Percentiles rank a stretch among this genome's conserved stretches.
Evolutionary conservation across 768 basidiomycete species (phyloP).

Genomic region (Gautieria morchelliformis): DNA sequence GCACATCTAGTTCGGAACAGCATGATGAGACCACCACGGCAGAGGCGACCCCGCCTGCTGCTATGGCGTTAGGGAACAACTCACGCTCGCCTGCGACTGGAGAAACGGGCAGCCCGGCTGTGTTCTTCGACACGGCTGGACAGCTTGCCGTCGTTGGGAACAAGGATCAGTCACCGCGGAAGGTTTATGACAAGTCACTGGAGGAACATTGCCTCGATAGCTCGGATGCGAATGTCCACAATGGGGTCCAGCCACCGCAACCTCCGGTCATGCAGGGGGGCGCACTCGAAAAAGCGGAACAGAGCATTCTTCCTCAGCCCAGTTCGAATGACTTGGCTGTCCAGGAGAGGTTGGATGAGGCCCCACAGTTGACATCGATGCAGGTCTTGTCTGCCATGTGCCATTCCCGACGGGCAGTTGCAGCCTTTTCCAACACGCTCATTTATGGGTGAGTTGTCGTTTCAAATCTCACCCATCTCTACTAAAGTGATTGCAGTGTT

Average conservation of each 20-base stretch:
- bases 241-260: background rate
- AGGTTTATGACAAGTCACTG: background rate
- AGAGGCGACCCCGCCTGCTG: background rate
- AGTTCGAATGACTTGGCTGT: background rate
- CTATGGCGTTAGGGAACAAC: background rate
- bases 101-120: background rate
- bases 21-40: background rate
- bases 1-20: background rate
- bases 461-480: background rate
- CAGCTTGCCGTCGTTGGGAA: background rate
- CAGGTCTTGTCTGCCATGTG: constrained; percentile 32
- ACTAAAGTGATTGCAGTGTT: constrained; percentile 25
- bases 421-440: constrained; percentile 35
- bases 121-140: background rate
- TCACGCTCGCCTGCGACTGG: background rate
- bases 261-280: background rate
- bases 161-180: background rate
- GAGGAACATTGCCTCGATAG: background rate
- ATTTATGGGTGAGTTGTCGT: constrained; percentile 41
- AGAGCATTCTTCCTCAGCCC: background rate
- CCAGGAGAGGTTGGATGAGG: background rate
- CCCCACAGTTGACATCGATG: constrained; percentile 8
- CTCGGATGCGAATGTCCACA: no score
- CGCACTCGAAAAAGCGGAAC: constrained; percentile 1
- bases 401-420: constrained; percentile 40